Base-by-base conservation (phyloP, 805 yeast genomes). In the Isabelozyma rhagii region DNA sequence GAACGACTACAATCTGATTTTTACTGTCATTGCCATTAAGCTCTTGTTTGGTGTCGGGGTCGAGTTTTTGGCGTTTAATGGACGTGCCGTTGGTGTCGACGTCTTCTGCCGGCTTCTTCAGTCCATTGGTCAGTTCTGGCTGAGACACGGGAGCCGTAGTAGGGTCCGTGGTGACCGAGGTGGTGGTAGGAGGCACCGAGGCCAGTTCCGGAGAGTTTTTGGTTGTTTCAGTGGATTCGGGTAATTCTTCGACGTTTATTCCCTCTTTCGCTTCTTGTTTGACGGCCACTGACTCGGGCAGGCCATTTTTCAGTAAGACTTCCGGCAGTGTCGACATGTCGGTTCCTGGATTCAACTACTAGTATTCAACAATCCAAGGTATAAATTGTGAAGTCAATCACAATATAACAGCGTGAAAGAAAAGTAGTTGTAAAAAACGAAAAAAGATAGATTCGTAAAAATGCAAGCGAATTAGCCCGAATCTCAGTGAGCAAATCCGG, bases 1-100 rank as follows among this genome's bases (percentile, higher is more conserved):
- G 87, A 1, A 85, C 87, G 29, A 71, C 72, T 15, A 71, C 63
- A 39, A 66, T 52, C 36, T 50, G 43, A 28, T 34, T 29, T 14
- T 43, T 39, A n/a, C 14, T 29, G 21, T 13, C 36, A 31, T 31
- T 31, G n/a, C 36, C 36, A 31, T 31, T 31, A 9, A 31, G n/a
- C 8, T 31, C 36, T 31, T 9, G 36, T 31, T 31, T 31, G n/a
- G 3, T 31, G 10, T 9, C n/a, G n/a, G 10, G n/a, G n/a, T 31
- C 36, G 36, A 31, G 36, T 13, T 31, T 31, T 31, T 31, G 36
- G n/a, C 36, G 36, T 31, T 31, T 31, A 31, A 10, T 31, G 36
- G 36, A 13, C 10, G 36, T 31, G 36, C 36, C 36, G n/a, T 31
- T 27, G 43, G 25, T 28, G 44, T 47, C 17, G 18, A 36, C 14